A percentile compares a stretch with the other conserved stretches of the same genome.
Conservation (phyloP, 371 early-diverging fungal genomes). For the Mortierella sp. region DNA sequence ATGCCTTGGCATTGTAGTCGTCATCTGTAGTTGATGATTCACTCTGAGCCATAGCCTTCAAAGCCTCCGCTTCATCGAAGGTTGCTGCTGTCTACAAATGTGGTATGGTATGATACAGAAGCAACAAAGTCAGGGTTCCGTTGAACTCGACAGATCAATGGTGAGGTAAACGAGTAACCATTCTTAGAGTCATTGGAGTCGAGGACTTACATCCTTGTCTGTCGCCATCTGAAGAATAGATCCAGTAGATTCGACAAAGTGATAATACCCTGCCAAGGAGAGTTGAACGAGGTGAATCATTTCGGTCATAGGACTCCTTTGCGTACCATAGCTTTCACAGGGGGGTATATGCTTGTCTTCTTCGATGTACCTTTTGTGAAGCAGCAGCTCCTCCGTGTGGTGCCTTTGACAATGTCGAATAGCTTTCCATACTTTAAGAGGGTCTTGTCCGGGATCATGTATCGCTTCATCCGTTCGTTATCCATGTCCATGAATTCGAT, state of each 20-base stretch:
- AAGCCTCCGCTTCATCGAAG: constrained; percentile 30
- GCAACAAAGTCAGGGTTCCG: no score
- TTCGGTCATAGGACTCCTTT: no score
- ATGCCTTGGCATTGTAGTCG: constrained; percentile 25
- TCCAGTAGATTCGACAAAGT: constrained; percentile 84
- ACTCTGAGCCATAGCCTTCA: constrained; percentile 19
- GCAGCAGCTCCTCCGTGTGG: constrained; percentile 76
- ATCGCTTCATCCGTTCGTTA: constrained; percentile 33
- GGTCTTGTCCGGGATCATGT: constrained; percentile 55
- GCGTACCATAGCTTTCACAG: no score
- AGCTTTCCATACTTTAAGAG: constrained; percentile 70
- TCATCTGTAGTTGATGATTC: constrained; percentile 6
- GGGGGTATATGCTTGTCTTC: no score
- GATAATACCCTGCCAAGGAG: constrained; percentile 66
- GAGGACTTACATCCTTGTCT: constrained; percentile 64
- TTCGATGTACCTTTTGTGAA: constrained; percentile 94
- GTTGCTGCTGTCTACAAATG: constrained; percentile 35
- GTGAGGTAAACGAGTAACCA: no score
- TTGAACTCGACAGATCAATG: no score
- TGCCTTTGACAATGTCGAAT: constrained; percentile 80
- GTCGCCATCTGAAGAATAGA: constrained; percentile 72
- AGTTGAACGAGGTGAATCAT: not conserved
- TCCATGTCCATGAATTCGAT: constrained; percentile 41
- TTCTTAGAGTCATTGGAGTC: no score
- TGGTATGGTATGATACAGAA: no score